Conservation (phyloP, 768 basidiomycete species). For the Strobilomyces echinocephalus region DNA sequence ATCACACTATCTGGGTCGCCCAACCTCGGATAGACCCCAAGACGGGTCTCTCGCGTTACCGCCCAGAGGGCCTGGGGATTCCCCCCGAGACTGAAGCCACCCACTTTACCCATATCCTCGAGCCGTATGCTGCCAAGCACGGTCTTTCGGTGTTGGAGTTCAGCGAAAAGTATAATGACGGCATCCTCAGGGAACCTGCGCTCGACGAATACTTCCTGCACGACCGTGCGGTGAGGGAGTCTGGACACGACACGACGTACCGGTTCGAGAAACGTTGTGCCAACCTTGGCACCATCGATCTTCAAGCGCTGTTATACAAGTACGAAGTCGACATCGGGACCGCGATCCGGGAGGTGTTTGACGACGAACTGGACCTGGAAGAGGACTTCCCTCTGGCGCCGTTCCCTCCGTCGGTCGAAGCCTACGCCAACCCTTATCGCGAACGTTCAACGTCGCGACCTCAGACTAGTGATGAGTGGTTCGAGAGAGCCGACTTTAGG, state of each 20-base stretch:
- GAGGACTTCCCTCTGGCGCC: conserved; percentile 89
- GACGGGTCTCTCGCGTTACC: conserved; percentile 90
- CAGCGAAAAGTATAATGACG: conserved; percentile 92
- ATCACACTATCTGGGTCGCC: conserved; percentile 96
- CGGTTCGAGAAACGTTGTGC: conserved; percentile 97
- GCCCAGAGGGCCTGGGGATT: conserved; percentile 91
- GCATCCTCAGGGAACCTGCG: conserved; percentile 73
- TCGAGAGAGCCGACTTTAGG: conserved; percentile 79
- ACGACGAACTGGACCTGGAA: conserved; percentile 85
- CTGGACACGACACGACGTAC: conserved; percentile 94
- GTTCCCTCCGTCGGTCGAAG: conserved; percentile 77
- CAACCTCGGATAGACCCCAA: conserved; percentile 92
- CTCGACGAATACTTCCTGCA: conserved; percentile 98
- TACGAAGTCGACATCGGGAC: conserved; percentile 99
- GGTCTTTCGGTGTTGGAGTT: conserved; percentile 94
- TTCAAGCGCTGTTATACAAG: conserved; percentile 95
- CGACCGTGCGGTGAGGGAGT: conserved; percentile 94
- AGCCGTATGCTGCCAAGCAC: conserved; percentile 89
- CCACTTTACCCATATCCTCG: conserved; percentile 96
- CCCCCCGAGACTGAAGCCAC: conserved; percentile 98
- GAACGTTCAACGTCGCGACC: conserved; percentile 54
- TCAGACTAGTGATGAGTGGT: conserved; percentile 89
- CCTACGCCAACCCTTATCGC: conserved; percentile 59
- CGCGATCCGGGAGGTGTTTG: conserved; percentile 92
- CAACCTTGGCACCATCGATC: conserved; percentile 92